Evolutionary conservation across 768 basidiomycete genomes (phyloP).

Genomic region (Suillus variegatus): DNA sequence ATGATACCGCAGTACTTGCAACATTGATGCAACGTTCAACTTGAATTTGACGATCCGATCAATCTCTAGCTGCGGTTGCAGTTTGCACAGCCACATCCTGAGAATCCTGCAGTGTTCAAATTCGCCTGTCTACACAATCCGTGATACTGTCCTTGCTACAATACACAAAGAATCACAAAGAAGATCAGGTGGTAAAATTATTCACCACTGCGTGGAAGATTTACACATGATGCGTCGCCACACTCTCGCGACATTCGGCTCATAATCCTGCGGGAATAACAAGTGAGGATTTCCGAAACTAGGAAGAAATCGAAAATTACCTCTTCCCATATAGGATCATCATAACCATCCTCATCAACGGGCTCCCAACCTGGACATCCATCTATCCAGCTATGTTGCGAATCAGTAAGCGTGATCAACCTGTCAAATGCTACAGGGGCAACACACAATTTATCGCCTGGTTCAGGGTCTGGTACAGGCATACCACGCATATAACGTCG

Average conservation of each 20-base stretch:
- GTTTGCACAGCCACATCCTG: background rate
- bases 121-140: background rate
- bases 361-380: constrained; percentile 20
- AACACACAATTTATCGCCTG: constrained; percentile 23
- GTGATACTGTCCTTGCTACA: background rate
- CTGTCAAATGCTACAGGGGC: background rate
- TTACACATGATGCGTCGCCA: constrained; percentile 1
- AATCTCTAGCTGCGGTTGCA: background rate
- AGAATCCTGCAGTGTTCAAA: too few relatives aligned
- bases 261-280: background rate
- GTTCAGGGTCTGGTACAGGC: constrained; percentile 10
- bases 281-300: background rate
- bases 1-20: background rate
- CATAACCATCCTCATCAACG: constrained; percentile 26
- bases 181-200: background rate
- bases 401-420: background rate
- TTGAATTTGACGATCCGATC: background rate
- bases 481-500: constrained; percentile 18
- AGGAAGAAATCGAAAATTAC: background rate
- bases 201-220: background rate
- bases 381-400: constrained; percentile 25
- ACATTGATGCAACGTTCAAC: background rate
- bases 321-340: constrained; percentile 17
- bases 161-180: too few relatives aligned
- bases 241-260: background rate